A percentile compares a stretch with the other conserved stretches of the same genome.
Evolutionary conservation across 305 asterid species (phyloP).

Genomic region (Fraxinus nigra): DNA sequence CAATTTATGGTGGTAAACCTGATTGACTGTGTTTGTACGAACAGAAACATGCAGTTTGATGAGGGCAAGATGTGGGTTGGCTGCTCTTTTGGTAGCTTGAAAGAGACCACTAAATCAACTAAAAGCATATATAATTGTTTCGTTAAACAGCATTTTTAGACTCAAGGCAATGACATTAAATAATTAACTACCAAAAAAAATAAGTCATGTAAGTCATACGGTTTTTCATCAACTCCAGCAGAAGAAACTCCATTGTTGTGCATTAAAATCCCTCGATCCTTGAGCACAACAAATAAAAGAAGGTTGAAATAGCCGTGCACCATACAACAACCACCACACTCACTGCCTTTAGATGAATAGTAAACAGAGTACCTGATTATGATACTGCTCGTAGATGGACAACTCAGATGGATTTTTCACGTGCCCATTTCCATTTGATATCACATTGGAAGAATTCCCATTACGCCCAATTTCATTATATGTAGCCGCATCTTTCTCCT

Average conservation of each 20-base stretch:
- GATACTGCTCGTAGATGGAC: conserved; percentile 75
- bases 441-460: conserved; percentile 35
- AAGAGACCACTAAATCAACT: neutral
- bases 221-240: conserved; percentile 46
- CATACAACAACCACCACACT: conserved; percentile 2
- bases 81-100: neutral
- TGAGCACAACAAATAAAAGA: conserved; percentile 26
- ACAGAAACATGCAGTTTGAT: neutral
- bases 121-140: conserved; percentile 6
- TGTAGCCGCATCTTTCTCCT: conserved; percentile 37
- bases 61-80: neutral
- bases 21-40: neutral
- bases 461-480: conserved; percentile 32
- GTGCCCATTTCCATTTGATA: conserved; percentile 40
- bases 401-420: conserved; percentile 55
- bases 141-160: neutral
- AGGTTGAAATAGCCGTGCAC: conserved; percentile 21
- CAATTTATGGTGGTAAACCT: neutral
- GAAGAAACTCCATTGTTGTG: conserved; percentile 52
- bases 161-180: neutral
- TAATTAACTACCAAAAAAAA: neutral
- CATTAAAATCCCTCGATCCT: conserved; percentile 44
- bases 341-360: conserved; percentile 3
- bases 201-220: conserved; percentile 41
- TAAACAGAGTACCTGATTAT: conserved; percentile 50